Evolutionary conservation across 1,284 basidiomycete genomes (phyloP), one percentile per base, ranked within the genome.

Genomic region (Naganishia sp.): DNA sequence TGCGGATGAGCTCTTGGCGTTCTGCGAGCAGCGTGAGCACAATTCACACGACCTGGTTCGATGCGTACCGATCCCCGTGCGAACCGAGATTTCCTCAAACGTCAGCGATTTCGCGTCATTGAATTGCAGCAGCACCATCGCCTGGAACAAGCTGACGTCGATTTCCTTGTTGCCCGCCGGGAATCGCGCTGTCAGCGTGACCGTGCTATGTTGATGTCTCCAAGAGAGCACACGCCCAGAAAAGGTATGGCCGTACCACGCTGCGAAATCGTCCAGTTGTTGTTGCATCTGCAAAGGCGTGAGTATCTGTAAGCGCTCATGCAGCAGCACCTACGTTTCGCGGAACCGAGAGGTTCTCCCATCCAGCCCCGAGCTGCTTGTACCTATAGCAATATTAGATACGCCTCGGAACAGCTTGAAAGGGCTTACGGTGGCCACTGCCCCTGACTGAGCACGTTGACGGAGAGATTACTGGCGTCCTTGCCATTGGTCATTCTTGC

Each of bases 71-170:
- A 97, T 86, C n/a, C 85, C 81, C 0, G 88, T 90, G 69, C 85
- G 82, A 53, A 83, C 84, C 67, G 85, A 82, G 60, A 97, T 89
- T 39, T 91, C 87, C 31, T 75, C 75, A 77, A 89, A 93, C 15
- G 82, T 78, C 1, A 92, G 76, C 7, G 69, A 70, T 46, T 78
- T 76, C 42, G 71, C 82, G 1, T 89, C 85, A 73, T 95, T 94
- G 84, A 98, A 99, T n/a, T 93, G 83, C n/a, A 98, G 80, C 0
- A 99, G 80, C 1, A 96, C 85, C 6, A 91, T 79, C 0, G 89
- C 88, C 77, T 99, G 96, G 78, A 91, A 94, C 72, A 97, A 82
- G 72, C 90, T 94, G 69, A 99, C 88, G 10, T 88, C 87, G 46
- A 99, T 83, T 78, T 98, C 94, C 79, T 97, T 97, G 71, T 82